Base-by-base conservation (phyloP, 441 rosid species). In the Brassica hybrid region DNA sequence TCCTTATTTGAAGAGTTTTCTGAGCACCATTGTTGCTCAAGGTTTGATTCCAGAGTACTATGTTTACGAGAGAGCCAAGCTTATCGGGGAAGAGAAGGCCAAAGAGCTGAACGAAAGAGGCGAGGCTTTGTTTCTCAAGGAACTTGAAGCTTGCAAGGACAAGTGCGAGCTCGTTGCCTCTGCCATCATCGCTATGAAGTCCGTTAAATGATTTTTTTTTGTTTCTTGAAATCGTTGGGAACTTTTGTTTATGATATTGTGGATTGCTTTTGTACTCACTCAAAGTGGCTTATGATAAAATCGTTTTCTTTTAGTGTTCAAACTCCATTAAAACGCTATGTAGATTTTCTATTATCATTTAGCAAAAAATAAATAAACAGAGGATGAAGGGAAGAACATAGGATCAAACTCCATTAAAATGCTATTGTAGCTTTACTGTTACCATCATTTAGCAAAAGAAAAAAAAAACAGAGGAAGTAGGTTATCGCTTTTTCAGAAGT, bases 1-100 rank as follows among this genome's bases (percentile, higher is more conserved):
- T 74, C 72, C 77, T 7, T 38, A 56, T 56, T 0, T 74, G 43
- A 74, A 65, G 71, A 19, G 3, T 6, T 1, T 25, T 11, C 6
- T 65, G 65, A 13, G 5, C 58, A 41, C 52, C 3, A 17, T 8
- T 12, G 57, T 56, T 0, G 23, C 71, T 65, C 30, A 38, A 65
- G 57, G 57, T 57, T 38, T 36, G 27, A 10, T 73, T 14, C 4
- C 71, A 0, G 65, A 36, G 18, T 10, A 23, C 17, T 23, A 4
- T 17, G 69, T 21, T 11, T 54, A 9, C 16, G 65, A 74, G 65
- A 23, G 18, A 38, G 57, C 12, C 13, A 74, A 74, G 57, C 43
- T 56, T 74, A 23, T 74, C 4, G 77, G 71, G 0, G 77, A 74
- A 14, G 71, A 65, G 1, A 74, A 65, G 30, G 77, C 65, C 23